Evolutionary conservation across 2,329 filamentous ascomycete species (phyloP).

Genomic region (Xylaria sp.): DNA sequence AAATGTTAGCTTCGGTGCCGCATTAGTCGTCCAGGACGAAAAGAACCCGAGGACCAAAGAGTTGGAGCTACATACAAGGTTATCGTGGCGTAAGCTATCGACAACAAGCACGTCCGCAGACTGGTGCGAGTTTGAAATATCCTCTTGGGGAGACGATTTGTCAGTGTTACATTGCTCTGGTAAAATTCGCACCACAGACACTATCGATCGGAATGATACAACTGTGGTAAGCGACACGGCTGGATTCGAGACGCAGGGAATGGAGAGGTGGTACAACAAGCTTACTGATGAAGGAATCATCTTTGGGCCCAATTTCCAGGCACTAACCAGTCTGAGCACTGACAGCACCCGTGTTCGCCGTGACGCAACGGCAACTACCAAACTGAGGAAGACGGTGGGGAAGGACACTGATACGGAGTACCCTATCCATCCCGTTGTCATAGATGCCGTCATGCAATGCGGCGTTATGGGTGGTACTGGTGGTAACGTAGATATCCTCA

Average conservation of each 20-base stretch:
- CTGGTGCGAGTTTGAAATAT: too few species aligned
- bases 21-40: too few species aligned
- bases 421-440: conserved; percentile 26
- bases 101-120: too few species aligned
- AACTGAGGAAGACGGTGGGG: background rate
- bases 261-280: conserved; percentile 31
- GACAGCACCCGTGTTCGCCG: background rate
- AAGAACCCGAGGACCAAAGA: too few species aligned
- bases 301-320: conserved; percentile 30
- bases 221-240: background rate
- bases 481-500: conserved; percentile 4
- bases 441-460: conserved; percentile 30
- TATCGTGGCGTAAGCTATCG: too few species aligned
- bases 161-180: too few species aligned
- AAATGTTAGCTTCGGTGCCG: too few species aligned
- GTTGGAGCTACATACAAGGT: too few species aligned
- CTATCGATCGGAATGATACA: background rate
- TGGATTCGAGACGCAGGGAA: background rate
- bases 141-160: too few species aligned
- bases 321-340: conserved; percentile 21
- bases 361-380: background rate
- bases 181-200: background rate
- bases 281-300: conserved; percentile 22
- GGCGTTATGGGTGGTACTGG: conserved; percentile 12
- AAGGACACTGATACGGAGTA: background rate